Evolutionary conservation across 371 early-diverging fungal genomes (phyloP).

Genomic region (Cokeromyces recurvatus): DNA sequence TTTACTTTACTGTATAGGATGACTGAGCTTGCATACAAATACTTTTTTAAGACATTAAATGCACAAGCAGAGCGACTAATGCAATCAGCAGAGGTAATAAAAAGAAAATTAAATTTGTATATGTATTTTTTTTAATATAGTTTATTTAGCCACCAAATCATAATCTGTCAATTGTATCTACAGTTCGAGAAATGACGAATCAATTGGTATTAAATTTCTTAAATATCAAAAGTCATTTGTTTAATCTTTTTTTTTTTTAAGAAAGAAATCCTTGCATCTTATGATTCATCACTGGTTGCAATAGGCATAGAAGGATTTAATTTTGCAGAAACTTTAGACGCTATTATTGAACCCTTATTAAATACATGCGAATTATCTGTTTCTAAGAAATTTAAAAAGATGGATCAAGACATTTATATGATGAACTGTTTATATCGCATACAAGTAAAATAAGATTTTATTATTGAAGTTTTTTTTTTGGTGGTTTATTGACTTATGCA

Average conservation of each 20-base stretch:
- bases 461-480: no score
- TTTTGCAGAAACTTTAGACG: constrained; percentile 61
- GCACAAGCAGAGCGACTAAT: constrained; percentile 62
- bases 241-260: constrained; percentile 13
- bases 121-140: background rate
- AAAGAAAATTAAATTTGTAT: background rate
- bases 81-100: constrained; percentile 47
- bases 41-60: constrained; percentile 66
- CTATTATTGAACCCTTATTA: constrained; percentile 70
- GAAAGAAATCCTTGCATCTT: constrained; percentile 78
- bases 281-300: constrained; percentile 67
- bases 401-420: constrained; percentile 69
- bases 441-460: constrained; percentile 38
- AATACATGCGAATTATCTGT: constrained; percentile 68
- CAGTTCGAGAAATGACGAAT: constrained; percentile 59
- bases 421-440: constrained; percentile 72
- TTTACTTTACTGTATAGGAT: constrained; percentile 32
- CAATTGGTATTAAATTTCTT: constrained; percentile 48
- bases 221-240: no score
- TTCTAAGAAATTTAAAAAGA: constrained; percentile 32
- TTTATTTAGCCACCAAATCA: constrained; percentile 48
- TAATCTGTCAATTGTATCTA: constrained; percentile 59
- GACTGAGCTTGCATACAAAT: constrained; percentile 60
- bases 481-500: no score
- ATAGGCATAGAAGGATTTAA: constrained; percentile 43